Evolutionary conservation across 495 filamentous ascomycete species (phyloP), one percentile per base, ranked within the genome.

Genomic region (Aspergillus incahuasiensis): DNA sequence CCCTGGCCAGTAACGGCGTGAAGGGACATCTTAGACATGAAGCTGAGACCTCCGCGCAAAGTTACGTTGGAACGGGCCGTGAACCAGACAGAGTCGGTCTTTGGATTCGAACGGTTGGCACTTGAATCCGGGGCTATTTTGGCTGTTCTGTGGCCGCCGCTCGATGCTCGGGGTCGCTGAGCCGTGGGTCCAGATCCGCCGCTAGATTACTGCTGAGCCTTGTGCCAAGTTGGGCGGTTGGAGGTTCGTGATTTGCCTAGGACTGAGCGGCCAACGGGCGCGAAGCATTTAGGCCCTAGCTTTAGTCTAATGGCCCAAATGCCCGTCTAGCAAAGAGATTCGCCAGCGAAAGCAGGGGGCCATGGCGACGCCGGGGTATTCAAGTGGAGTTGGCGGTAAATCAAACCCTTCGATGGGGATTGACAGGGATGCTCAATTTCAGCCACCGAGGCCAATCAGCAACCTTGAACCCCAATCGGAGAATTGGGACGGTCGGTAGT

Each of bases 181-280:
- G 59, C 54, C 50, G 58, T 61, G 62, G 62, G 58, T 59, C 59
- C 40, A 52, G 62, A 65, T 65, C 59, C 62, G 54, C 62, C 62
- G 62, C 62, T 65, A 65, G 49, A 48, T 43, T 22, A 28, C 19
- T 20, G 44, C 22, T 50, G 52, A 52, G 47, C 47, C 47, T 38
- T 38, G 47, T 18, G 32, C 25, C 25, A 28, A 16, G 30, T 35
- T 25, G 48, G 41, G 52, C 54, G 34, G 55, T 48, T n/a, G 38
- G 9, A 30, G 41, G 41, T 47, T 57, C 43, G 49, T 61, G 56
- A 59, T 59, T n/a, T 64, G 62, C 62, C 43, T 51, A 59, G 57
- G 53, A 50, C 53, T 30, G 46, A 35, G 39, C 46, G 52, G 22
- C 49, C 54, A 47, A 45, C 48, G 56, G 48, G 48, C 52, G 60